Evolutionary conservation across 805 yeast genomes (phyloP).

Genomic region (Jamesozyma gamospora): DNA sequence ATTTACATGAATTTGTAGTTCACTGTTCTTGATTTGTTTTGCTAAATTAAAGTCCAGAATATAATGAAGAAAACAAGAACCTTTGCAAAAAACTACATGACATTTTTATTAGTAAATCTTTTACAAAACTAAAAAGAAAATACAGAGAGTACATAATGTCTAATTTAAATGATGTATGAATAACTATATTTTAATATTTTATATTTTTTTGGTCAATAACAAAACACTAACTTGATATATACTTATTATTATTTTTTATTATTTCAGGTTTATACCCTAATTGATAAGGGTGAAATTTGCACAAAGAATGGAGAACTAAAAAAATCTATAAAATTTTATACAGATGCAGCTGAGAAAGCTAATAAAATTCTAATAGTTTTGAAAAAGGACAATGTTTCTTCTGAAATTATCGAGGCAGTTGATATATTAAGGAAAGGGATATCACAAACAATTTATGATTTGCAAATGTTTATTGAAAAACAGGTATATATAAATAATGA

Average conservation of each 20-base stretch:
- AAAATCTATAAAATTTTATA: conserved; percentile 4
- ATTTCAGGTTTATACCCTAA: conserved; percentile 38
- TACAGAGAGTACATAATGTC: not conserved
- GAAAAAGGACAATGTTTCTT: conserved; percentile 2
- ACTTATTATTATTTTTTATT: not conserved
- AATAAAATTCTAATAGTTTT: conserved; percentile 6
- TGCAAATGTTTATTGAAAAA: conserved; percentile 6
- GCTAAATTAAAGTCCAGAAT: too few relatives aligned
- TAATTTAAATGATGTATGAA: not conserved
- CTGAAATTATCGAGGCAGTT: conserved; percentile 27
- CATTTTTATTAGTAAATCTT: too few relatives aligned
- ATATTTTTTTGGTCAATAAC: too few relatives aligned
- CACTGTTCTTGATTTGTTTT: too few relatives aligned
- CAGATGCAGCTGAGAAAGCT: conserved; percentile 2
- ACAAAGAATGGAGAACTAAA: conserved; percentile 33
- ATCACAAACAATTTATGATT: conserved; percentile 25
- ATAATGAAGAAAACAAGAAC: too few relatives aligned
- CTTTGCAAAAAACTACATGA: too few relatives aligned
- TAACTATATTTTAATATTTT: not conserved
- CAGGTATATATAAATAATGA: conserved; percentile 1
- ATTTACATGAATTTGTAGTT: too few relatives aligned
- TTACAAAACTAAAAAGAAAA: not conserved
- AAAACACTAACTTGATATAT: too few relatives aligned
- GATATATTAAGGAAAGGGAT: conserved; percentile 26
- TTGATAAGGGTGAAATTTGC: conserved; percentile 44